Conservation (phyloP, 176 grass and related monocot genomes). For the Bothriochloa decipiens region DNA sequence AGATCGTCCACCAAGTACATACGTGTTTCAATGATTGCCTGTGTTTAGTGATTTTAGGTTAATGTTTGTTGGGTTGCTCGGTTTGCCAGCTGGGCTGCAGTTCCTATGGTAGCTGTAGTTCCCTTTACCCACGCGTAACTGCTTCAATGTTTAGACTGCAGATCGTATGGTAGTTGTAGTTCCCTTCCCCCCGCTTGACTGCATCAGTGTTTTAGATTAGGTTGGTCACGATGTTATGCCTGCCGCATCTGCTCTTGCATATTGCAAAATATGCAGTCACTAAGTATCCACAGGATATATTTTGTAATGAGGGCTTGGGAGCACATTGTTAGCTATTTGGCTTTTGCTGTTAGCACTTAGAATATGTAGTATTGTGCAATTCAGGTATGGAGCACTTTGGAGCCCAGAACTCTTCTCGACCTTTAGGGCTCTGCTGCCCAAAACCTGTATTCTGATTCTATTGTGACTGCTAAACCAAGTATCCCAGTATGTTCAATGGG, state of each 20-base stretch:
- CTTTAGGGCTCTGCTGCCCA: not conserved
- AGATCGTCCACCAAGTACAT: not conserved
- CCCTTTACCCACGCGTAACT: not conserved
- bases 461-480: slow-evolving; percentile 6
- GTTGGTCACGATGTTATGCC: not conserved
- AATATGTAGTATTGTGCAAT: not conserved
- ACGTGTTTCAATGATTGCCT: not conserved
- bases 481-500: not conserved
- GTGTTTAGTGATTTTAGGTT: not conserved
- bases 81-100: not conserved
- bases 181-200: not conserved
- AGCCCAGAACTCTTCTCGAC: not conserved
- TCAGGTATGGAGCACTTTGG: not conserved
- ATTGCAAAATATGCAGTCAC: not conserved
- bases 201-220: not conserved
- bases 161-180: not conserved
- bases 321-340: not conserved
- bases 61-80: not conserved
- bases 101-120: not conserved
- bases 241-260: not conserved
- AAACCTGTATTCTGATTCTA: not conserved
- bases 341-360: slow-evolving; percentile 5
- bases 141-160: not conserved
- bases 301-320: slow-evolving; percentile 1
- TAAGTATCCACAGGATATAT: not conserved